A percentile compares a stretch with the other conserved stretches of the same genome.
Conservation (phyloP, 2,329 filamentous ascomycete species). For the Leptographium lundbergii region DNA sequence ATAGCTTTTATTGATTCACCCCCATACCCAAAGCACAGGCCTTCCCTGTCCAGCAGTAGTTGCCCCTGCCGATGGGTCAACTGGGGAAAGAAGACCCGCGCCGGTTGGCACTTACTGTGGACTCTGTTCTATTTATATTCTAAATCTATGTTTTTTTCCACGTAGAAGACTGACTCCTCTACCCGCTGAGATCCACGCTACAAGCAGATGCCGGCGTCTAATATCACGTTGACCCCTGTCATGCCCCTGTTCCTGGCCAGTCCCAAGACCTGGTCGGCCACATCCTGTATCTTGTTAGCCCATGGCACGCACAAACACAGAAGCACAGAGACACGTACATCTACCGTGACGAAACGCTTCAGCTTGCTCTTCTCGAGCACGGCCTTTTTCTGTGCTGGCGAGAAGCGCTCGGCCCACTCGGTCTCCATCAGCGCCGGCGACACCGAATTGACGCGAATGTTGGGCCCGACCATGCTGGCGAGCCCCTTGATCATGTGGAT, state of each 20-base stretch:
- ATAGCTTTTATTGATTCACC: too few species aligned
- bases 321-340: conserved; percentile 14
- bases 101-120: too few species aligned
- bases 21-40: too few species aligned
- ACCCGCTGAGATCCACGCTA: not conserved
- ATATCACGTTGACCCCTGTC: conserved; percentile 8
- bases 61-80: too few species aligned
- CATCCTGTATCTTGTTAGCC: not conserved
- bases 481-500: not conserved
- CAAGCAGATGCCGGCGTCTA: conserved; percentile 7
- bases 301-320: not conserved
- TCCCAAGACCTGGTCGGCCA: conserved; percentile 6
- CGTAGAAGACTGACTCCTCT: too few species aligned
- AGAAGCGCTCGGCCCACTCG: conserved; percentile 52
- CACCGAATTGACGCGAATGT: not conserved
- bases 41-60: too few species aligned
- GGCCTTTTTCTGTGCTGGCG: conserved; percentile 39
- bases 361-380: conserved; percentile 43
- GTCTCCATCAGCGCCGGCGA: conserved; percentile 26
- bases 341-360: conserved; percentile 34
- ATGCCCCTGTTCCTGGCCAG: conserved; percentile 8
- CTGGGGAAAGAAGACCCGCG: too few species aligned
- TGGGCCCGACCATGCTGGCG: not conserved
- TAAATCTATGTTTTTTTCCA: too few species aligned
- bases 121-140: not conserved